Evolutionary conservation across 129 eudicot genomes (phyloP), one percentile per base, ranked within the genome.

Genomic region (Helichrysum umbraculigerum): DNA sequence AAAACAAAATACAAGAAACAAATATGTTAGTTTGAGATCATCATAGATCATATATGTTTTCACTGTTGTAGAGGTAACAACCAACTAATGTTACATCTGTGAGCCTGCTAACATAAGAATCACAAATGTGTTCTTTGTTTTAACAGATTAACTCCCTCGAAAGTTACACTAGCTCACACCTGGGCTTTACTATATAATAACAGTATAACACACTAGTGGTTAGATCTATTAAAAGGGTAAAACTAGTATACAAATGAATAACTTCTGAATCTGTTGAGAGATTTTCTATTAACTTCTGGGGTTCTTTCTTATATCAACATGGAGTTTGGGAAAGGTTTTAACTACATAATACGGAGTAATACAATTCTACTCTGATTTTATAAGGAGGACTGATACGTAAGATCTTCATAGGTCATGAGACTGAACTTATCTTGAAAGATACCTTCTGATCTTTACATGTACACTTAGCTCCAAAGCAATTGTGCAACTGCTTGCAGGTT

Each of bases 401-500:
- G 64, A 80, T 68, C 80, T 74, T 74, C 84, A 74, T 68, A 42
- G 71, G 57, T 75, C 75, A 73, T 74, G 63, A 70, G 50, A 77
- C 41, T 77, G 20, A 83, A 80, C 70, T 75, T 88, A 77, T 77
- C 78, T 67, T 64, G 52, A 73, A 72, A 50, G 72, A 56, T 63
- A 56, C 51, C 68, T 29, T 54, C 74, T 71, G 42, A 63, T 68
- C 87, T 82, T 85, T 81, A 76, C 83, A 52, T 72, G 66, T 74
- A 71, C 68, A 78, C 75, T 75, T 81, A 37, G 83, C 71, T 64
- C 79, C 56, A 9, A 68, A 79, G 66, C 51, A 68, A 50, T 30
- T 67, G 66, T 68, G 58, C 74, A 50, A 54, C 68, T 68, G 39
- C 17, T 61, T 74, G 69, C 42, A 61, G 11, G 35, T 8, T 73